A percentile compares a stretch with the other conserved stretches of the same genome.
These are phyloP conservation scores for Corchorus capsularis DNA, from an alignment of 345 rosid species.

Conservation along the genomic window DNA sequence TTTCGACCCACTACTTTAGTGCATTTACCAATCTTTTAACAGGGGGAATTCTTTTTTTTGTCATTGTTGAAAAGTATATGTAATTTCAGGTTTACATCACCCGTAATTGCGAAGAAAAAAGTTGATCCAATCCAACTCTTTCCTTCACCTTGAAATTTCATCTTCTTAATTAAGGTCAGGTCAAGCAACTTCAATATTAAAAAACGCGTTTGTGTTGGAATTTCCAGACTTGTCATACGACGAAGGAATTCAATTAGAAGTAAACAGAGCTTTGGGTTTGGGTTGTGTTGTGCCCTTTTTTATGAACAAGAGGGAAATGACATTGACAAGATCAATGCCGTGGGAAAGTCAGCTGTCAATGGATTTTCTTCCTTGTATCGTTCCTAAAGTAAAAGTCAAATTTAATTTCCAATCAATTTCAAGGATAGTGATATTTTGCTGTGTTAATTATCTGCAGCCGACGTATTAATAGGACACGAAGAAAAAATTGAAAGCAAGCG, in stretches of 20 bases:
- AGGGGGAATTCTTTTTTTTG: background rate
- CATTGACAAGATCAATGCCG: background rate
- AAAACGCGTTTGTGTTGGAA: background rate
- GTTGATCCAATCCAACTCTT: background rate
- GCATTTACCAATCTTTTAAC: background rate
- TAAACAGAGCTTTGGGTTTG: background rate
- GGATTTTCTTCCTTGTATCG: conserved; percentile 13
- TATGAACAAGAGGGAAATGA: conserved; percentile 5
- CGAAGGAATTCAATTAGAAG: background rate
- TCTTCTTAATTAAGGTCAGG: background rate
- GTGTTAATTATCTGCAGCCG: conserved; percentile 6
- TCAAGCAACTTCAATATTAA: background rate
- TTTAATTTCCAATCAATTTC: conserved; percentile 10
- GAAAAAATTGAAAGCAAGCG: background rate
- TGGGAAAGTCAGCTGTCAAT: conserved; percentile 10
- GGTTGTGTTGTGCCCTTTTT: background rate
- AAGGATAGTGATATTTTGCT: background rate
- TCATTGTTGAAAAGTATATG: background rate
- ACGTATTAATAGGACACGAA: conserved; percentile 8
- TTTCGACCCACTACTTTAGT: conserved; percentile 13
- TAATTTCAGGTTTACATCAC: background rate
- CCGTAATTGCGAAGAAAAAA: background rate
- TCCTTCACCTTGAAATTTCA: background rate
- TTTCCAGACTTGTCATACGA: background rate
- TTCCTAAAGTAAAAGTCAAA: background rate